Evolutionary conservation across 495 filamentous ascomycete genomes (phyloP).

Genomic region (Penicillium angulare): DNA sequence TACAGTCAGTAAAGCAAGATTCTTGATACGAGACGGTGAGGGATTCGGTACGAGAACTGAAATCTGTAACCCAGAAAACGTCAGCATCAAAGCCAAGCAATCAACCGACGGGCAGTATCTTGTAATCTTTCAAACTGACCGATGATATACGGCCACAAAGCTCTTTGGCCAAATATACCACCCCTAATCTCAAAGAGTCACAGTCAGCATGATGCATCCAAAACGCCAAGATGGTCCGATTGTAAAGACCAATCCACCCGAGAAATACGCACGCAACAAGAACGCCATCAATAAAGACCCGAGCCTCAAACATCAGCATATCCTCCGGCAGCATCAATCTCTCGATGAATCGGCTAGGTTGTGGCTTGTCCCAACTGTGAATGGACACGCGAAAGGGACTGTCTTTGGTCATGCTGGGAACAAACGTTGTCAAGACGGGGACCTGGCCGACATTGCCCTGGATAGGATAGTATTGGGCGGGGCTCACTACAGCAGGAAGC

Average conservation of each 20-base stretch:
- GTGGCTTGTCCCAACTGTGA: slow-evolving; percentile 74
- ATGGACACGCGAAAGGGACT: slow-evolving; percentile 73
- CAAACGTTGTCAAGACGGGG: slow-evolving; percentile 74
- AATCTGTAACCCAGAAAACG: slow-evolving; percentile 14
- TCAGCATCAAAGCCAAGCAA: neutral
- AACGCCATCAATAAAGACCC: slow-evolving; percentile 69
- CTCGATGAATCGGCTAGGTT: slow-evolving; percentile 58
- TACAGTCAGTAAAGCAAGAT: neutral
- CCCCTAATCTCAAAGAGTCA: slow-evolving; percentile 35
- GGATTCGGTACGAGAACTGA: slow-evolving; percentile 23
- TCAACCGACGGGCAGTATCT: slow-evolving; percentile 23
- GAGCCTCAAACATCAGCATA: slow-evolving; percentile 62
- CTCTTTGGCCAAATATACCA: slow-evolving; percentile 52
- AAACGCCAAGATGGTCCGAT: neutral
- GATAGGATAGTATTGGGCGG: slow-evolving; percentile 22
- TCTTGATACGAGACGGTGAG: neutral
- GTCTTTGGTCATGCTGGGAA: slow-evolving; percentile 62
- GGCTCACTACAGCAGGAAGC: slow-evolving; percentile 27
- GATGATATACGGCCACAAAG: slow-evolving; percentile 62
- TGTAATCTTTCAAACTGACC: slow-evolving; percentile 29
- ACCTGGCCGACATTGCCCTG: slow-evolving; percentile 45
- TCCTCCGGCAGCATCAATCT: slow-evolving; percentile 61
- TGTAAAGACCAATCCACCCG: neutral
- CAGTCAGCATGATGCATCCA: neutral
- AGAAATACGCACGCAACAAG: slow-evolving; percentile 56